These are phyloP conservation scores for Alternaria gaisen DNA, from an alignment of 2,329 filamentous ascomycete species.

Conservation along the genomic window DNA sequence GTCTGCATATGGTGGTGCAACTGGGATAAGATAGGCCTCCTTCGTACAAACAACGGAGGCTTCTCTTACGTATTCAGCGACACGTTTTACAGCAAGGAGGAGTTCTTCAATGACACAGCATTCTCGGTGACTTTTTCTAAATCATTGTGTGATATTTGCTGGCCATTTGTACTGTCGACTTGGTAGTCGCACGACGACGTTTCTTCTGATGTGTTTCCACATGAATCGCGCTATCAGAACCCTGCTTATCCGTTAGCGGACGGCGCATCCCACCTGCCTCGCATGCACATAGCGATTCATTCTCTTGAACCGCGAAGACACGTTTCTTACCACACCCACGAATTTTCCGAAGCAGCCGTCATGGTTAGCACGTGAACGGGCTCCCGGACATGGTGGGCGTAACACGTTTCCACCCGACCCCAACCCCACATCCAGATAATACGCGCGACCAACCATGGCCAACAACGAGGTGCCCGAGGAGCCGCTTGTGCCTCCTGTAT, in stretches of 20 bases:
- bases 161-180: not conserved
- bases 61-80: conserved; percentile 16
- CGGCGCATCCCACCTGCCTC: conserved; percentile 20
- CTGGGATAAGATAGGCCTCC: conserved; percentile 23
- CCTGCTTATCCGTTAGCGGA: conserved; percentile 25
- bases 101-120: conserved; percentile 16
- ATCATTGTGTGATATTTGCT: not conserved
- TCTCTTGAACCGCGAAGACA: conserved; percentile 12
- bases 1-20: conserved; percentile 25
- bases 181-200: not conserved
- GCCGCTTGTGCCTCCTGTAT: conserved; percentile 45
- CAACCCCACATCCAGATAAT: conserved; percentile 20
- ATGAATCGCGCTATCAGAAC: conserved; percentile 10
- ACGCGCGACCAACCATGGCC: conserved; percentile 37
- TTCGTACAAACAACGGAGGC: conserved; percentile 17
- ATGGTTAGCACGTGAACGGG: conserved; percentile 34
- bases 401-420: conserved; percentile 25
- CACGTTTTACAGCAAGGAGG: conserved; percentile 15
- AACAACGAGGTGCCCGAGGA: conserved; percentile 34
- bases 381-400: conserved; percentile 37
- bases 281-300: conserved; percentile 18
- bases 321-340: not conserved
- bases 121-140: conserved; percentile 10
- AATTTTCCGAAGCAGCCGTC: not conserved
- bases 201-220: not conserved